phyloP scores from a whole-genome alignment of 768 basidiomycete species.

The Cyathus striatus region DNA sequence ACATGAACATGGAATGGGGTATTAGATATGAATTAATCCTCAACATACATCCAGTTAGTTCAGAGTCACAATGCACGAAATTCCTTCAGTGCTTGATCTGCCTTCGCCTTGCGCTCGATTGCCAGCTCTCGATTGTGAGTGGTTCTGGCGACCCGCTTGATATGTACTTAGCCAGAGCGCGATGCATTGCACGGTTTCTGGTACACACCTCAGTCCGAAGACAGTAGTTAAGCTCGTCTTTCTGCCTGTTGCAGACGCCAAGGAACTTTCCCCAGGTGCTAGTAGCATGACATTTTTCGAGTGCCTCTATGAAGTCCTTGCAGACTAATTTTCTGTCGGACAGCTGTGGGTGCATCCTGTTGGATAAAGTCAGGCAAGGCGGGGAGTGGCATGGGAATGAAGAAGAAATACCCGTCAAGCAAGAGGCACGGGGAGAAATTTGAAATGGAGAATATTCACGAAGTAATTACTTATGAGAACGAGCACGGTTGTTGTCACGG shows the following conservation, averaged over 20 bases:
- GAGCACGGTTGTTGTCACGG: too few species aligned
- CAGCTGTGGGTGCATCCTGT: constrained; percentile 62
- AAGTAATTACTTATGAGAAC: too few species aligned
- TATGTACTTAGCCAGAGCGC: constrained; percentile 3
- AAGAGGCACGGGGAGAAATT: too few species aligned
- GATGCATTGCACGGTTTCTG: too few species aligned
- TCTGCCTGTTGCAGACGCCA: constrained; percentile 66
- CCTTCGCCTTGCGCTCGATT: constrained; percentile 49
- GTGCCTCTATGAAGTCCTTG: constrained; percentile 72
- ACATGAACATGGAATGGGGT: too few species aligned
- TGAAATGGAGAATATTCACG: neutral
- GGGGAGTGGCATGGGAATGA: too few species aligned
- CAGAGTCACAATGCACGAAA: constrained; percentile 53
- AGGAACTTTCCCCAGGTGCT: constrained; percentile 59
- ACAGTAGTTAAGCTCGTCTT: constrained; percentile 65
- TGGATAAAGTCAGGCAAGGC: neutral
- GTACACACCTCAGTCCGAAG: constrained; percentile 63
- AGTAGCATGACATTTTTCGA: constrained; percentile 66
- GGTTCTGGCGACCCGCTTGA: constrained; percentile 56
- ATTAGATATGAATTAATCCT: too few species aligned
- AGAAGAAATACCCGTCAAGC: too few species aligned
- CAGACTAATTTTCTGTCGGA: constrained; percentile 73
- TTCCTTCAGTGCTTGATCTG: constrained; percentile 57
- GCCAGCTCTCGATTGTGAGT: constrained; percentile 54
- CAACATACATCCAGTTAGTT: too few species aligned